Percentiles rank a stretch among this genome's conserved stretches.
These are phyloP conservation scores for Taphrina pruni DNA, from an alignment of 1,139 yeast species.

Conservation along the genomic window DNA sequence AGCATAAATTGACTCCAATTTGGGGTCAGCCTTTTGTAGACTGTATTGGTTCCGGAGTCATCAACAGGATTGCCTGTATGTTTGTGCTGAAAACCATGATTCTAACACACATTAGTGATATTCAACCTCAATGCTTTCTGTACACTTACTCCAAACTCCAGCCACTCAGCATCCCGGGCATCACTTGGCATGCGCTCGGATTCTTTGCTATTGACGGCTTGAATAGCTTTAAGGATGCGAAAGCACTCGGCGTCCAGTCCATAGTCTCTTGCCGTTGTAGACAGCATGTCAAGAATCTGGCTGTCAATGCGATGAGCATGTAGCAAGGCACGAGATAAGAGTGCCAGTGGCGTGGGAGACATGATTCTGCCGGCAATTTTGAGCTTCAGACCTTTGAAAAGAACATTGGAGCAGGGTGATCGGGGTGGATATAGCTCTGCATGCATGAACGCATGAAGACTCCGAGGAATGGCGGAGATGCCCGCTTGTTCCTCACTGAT, in stretches of 20 bases:
- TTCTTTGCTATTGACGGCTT: not conserved
- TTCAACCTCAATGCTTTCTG: not conserved
- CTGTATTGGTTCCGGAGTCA: not conserved
- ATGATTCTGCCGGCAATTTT: conserved; percentile 14
- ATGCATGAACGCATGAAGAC: conserved; percentile 6
- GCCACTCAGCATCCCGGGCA: conserved; percentile 15
- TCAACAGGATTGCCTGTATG: not conserved
- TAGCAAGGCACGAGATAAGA: conserved; percentile 9
- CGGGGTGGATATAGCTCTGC: conserved; percentile 19
- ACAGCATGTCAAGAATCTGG: not conserved
- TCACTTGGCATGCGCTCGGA: conserved; percentile 8
- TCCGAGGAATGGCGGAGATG: conserved; percentile 15
- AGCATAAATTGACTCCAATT: conserved; percentile 31
- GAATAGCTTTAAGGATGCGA: conserved; percentile 10
- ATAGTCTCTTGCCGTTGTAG: conserved; percentile 5
- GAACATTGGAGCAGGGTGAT: not conserved
- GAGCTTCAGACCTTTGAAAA: conserved; percentile 6
- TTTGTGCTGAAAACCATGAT: conserved; percentile 27
- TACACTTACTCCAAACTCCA: conserved; percentile 17
- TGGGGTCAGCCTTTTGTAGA: conserved; percentile 11
- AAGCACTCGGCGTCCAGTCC: conserved; percentile 8
- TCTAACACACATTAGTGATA: conserved; percentile 1
- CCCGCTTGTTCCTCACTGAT: not conserved
- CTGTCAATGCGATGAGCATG: conserved; percentile 25
- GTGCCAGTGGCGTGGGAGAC: conserved; percentile 13